These are phyloP conservation scores for Leucocoprinus leucothites DNA, from an alignment of 768 basidiomycete genomes.

Conservation along the genomic window DNA sequence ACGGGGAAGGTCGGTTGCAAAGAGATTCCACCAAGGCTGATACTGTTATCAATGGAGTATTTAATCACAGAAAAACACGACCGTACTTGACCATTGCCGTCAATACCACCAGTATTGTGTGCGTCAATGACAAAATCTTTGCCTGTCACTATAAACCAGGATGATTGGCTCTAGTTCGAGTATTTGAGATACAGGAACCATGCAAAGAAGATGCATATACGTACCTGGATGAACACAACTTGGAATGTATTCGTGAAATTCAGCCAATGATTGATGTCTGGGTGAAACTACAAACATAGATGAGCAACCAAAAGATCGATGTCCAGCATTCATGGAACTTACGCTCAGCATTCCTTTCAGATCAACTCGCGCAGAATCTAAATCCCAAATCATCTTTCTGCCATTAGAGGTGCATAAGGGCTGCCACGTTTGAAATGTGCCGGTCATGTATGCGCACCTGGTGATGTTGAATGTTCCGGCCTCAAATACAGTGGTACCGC, in stretches of 20 bases:
- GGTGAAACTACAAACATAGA: constrained; percentile 40
- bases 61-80: too few species aligned
- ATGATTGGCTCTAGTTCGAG: constrained; percentile 47
- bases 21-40: constrained; percentile 57
- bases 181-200: neutral
- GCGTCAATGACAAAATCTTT: constrained; percentile 53
- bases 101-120: constrained; percentile 52
- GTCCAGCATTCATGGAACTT: constrained; percentile 5
- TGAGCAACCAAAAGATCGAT: neutral
- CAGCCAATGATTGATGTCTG: constrained; percentile 55
- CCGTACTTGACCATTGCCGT: constrained; percentile 54
- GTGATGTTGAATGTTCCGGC: constrained; percentile 50
- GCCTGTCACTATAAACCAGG: constrained; percentile 62
- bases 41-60: neutral
- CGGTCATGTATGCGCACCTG: constrained; percentile 25
- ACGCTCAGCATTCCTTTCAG: constrained; percentile 45
- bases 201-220: neutral
- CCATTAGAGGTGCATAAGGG: neutral
- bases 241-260: constrained; percentile 52
- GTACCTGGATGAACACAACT: constrained; percentile 61
- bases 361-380: constrained; percentile 39
- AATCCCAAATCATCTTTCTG: constrained; percentile 55
- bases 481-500: constrained; percentile 42
- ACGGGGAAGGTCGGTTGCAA: constrained; percentile 36
- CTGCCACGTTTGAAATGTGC: neutral